These are phyloP conservation scores for Dictyophora rubrovolvata DNA, from an alignment of 768 basidiomycete genomes.

Conservation along the genomic window DNA sequence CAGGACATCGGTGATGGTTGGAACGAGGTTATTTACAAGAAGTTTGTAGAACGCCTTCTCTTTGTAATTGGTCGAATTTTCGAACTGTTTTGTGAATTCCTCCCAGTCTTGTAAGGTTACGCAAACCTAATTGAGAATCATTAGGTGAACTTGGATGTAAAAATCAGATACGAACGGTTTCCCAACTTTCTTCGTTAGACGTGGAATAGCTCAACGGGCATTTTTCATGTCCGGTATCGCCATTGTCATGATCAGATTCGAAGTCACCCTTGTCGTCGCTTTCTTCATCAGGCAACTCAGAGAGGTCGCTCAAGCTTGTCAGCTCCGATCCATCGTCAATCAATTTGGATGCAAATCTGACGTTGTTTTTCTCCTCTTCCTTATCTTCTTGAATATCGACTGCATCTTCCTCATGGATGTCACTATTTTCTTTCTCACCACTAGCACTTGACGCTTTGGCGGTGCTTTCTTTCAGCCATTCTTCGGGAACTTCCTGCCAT, in stretches of 20 bases:
- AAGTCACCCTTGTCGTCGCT: constrained; percentile 14
- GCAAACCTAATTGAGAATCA: constrained; percentile 50
- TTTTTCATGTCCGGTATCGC: constrained; percentile 13
- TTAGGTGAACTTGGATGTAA: not conserved
- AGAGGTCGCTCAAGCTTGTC: constrained; percentile 3
- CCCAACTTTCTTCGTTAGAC: constrained; percentile 41
- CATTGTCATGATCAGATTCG: constrained; percentile 7
- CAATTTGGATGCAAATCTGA: not conserved
- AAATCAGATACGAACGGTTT: constrained; percentile 49
- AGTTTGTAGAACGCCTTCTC: constrained; percentile 72
- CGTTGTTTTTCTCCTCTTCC: not conserved
- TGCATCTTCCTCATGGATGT: not conserved
- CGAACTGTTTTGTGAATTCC: constrained; percentile 62
- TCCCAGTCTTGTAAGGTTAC: constrained; percentile 82
- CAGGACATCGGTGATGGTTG: constrained; percentile 57
- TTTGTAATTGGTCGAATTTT: constrained; percentile 62
- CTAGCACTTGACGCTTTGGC: not conserved
- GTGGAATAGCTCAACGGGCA: constrained; percentile 32
- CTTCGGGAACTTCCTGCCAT: constrained; percentile 74
- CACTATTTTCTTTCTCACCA: not conserved
- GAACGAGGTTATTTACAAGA: constrained; percentile 56
- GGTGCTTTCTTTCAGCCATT: constrained; percentile 43
- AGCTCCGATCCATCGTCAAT: constrained; percentile 7
- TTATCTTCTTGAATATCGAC: not conserved
- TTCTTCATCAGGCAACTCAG: constrained; percentile 14